A percentile compares a stretch with the other conserved stretches of the same genome.
phyloP scores from a whole-genome alignment of 2,329 filamentous ascomycete genomes.

The Pseudogymnoascus sp. region DNA sequence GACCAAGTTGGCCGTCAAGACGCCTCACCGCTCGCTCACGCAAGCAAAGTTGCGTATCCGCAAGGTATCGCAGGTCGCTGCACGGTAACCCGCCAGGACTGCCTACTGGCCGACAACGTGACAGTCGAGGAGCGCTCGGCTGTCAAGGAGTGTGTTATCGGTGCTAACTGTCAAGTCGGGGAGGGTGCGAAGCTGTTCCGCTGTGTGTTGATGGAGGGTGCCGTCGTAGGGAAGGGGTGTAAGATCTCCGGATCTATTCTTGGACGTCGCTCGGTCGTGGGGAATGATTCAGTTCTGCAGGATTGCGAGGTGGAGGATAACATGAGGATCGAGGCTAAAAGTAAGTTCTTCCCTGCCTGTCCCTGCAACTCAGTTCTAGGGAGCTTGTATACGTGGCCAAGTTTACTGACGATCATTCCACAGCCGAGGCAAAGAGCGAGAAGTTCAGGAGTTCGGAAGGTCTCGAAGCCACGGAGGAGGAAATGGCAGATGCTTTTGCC shows the following conservation, averaged over 20 bases:
- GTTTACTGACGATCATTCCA: constrained; percentile 18
- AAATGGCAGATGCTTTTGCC: constrained; percentile 40
- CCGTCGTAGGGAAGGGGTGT: constrained; percentile 72
- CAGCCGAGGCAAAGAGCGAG: constrained; percentile 58
- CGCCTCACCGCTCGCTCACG: constrained; percentile 67
- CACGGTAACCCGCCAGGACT: constrained; percentile 74
- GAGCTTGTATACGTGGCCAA: neutral
- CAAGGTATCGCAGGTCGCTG: constrained; percentile 71
- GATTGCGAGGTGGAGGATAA: constrained; percentile 93
- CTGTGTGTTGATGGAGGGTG: constrained; percentile 88
- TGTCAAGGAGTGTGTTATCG: constrained; percentile 88
- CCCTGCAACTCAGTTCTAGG: neutral
- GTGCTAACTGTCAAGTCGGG: constrained; percentile 76
- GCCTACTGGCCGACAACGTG: constrained; percentile 78
- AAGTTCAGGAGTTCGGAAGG: constrained; percentile 61
- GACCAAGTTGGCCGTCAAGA: constrained; percentile 51
- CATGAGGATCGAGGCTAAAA: constrained; percentile 70
- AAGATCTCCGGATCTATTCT: constrained; percentile 83
- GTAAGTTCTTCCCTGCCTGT: constrained; percentile 37
- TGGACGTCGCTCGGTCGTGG: constrained; percentile 70
- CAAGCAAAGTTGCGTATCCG: constrained; percentile 72
- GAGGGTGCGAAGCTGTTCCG: constrained; percentile 78
- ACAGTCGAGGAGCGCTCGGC: constrained; percentile 79
- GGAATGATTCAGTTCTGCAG: constrained; percentile 70
- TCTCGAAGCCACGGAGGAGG: constrained; percentile 53